phyloP scores from a whole-genome alignment of 2,329 filamentous ascomycete genomes.

The Hansfordia pulvinata region DNA sequence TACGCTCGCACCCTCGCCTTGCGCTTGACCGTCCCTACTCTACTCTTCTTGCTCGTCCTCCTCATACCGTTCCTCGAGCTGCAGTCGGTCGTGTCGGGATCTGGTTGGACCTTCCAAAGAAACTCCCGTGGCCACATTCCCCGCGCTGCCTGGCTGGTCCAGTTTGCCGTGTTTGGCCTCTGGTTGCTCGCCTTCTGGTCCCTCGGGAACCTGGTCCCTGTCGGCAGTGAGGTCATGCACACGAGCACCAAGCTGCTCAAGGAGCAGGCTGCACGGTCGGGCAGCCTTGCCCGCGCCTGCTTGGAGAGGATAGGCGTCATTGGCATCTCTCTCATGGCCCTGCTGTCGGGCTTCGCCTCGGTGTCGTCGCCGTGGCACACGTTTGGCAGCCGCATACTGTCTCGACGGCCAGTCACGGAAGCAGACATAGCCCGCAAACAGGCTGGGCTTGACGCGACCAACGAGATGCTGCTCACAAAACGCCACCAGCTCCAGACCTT shows the following conservation, averaged over 20 bases:
- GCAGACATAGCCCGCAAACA: slow-evolving; percentile 65
- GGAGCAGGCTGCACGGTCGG: slow-evolving; percentile 22
- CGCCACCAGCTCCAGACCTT: slow-evolving; percentile 57
- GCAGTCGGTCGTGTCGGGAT: slow-evolving; percentile 43
- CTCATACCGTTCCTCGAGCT: slow-evolving; percentile 71
- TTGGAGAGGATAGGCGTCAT: slow-evolving; percentile 67
- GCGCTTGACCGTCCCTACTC: slow-evolving; percentile 52
- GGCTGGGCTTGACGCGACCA: slow-evolving; percentile 63
- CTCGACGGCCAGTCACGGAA: slow-evolving; percentile 51
- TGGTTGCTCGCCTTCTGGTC: slow-evolving; percentile 74
- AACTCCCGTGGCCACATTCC: slow-evolving; percentile 41
- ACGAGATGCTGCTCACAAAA: slow-evolving; percentile 67
- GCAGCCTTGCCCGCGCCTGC: slow-evolving; percentile 35
- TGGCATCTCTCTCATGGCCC: slow-evolving; percentile 74
- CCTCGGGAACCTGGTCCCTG: slow-evolving; percentile 49
- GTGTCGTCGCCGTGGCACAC: slow-evolving; percentile 79
- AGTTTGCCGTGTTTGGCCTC: slow-evolving; percentile 43
- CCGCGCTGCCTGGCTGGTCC: slow-evolving; percentile 49
- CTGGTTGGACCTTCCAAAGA: slow-evolving; percentile 50
- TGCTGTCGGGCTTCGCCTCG: slow-evolving; percentile 81
- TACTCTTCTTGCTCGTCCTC: slow-evolving; percentile 60
- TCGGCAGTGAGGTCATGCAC: slow-evolving; percentile 26
- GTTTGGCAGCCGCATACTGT: slow-evolving; percentile 51
- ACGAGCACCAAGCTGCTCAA: slow-evolving; percentile 20
- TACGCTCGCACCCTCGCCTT: slow-evolving; percentile 55